These are phyloP conservation scores for Grosmannia serpens DNA, from an alignment of 2,329 filamentous ascomycete genomes.

Conservation along the genomic window DNA sequence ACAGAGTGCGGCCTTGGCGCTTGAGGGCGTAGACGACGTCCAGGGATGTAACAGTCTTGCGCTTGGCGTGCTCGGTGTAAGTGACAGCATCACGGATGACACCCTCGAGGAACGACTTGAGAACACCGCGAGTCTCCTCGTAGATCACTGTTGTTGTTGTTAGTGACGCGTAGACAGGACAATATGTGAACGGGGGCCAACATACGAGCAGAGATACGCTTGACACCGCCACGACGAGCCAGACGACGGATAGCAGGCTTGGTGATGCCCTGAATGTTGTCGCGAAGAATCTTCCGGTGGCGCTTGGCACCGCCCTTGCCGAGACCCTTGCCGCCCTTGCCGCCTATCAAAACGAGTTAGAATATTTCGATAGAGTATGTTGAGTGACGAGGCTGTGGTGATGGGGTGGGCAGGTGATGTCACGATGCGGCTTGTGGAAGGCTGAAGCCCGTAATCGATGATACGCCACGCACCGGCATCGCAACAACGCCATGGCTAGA, in stretches of 20 bases:
- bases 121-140: slow-evolving; percentile 66
- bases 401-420: neutral
- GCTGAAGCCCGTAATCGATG: neutral
- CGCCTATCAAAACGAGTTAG: slow-evolving; percentile 42
- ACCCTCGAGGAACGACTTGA: slow-evolving; percentile 68
- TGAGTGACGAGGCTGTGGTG: neutral
- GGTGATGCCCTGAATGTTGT: slow-evolving; percentile 99
- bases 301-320: slow-evolving; percentile 98
- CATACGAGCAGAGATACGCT: slow-evolving; percentile 96
- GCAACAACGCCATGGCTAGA: neutral
- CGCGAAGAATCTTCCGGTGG: slow-evolving; percentile 97
- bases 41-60: slow-evolving; percentile 64
- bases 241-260: slow-evolving; percentile 98
- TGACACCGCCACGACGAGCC: slow-evolving; percentile 97
- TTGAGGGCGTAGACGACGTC: slow-evolving; percentile 59
- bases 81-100: slow-evolving; percentile 69
- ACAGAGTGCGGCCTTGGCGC: slow-evolving; percentile 65
- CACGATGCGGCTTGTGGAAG: neutral
- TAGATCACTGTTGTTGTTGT: slow-evolving; percentile 48
- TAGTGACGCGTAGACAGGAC: neutral
- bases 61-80: slow-evolving; percentile 72
- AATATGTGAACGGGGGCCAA: slow-evolving; percentile 12
- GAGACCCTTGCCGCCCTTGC: slow-evolving; percentile 95
- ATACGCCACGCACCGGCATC: neutral
- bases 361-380: slow-evolving; percentile 12